Percentiles rank a stretch among this genome's conserved stretches.
phyloP scores from a whole-genome alignment of 768 basidiomycete species.

The Peribolospora baueri region DNA sequence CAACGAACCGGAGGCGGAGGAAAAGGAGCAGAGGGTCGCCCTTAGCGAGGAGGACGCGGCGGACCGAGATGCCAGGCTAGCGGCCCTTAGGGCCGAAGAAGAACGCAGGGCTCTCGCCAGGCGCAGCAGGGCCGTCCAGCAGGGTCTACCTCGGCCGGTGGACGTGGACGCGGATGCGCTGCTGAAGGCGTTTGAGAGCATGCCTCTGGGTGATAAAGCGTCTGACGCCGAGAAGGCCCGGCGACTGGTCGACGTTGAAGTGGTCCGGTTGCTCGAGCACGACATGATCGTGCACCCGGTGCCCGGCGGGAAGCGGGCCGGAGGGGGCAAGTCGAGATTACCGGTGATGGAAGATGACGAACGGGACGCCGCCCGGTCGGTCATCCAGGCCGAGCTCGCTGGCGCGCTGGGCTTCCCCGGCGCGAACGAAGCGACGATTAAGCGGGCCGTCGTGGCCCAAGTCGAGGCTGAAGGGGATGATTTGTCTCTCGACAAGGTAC shows the following conservation, averaged over 20 bases:
- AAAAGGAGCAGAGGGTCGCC: slow-evolving; percentile 19
- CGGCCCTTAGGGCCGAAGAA: slow-evolving; percentile 44
- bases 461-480: slow-evolving; percentile 23
- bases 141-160: slow-evolving; percentile 58
- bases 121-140: slow-evolving; percentile 56
- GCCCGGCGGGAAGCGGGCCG: slow-evolving; percentile 59
- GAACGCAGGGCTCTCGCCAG: slow-evolving; percentile 56
- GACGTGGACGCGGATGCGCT: slow-evolving; percentile 49
- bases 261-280: slow-evolving; percentile 55
- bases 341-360: slow-evolving; percentile 52
- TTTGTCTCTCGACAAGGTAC: slow-evolving; percentile 6
- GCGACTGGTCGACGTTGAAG: slow-evolving; percentile 47
- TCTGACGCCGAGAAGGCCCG: slow-evolving; percentile 29
- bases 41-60: slow-evolving; percentile 67
- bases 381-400: slow-evolving; percentile 61
- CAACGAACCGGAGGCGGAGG: slow-evolving; percentile 57
- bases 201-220: slow-evolving; percentile 6
- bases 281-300: slow-evolving; percentile 70
- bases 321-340: slow-evolving; percentile 39
- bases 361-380: slow-evolving; percentile 40
- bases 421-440: slow-evolving; percentile 52
- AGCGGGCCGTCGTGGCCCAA: slow-evolving; percentile 43
- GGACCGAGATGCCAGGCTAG: slow-evolving; percentile 57
- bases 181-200: slow-evolving; percentile 31
- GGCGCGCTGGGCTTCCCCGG: slow-evolving; percentile 57